phyloP scores from a whole-genome alignment of 768 basidiomycete species.

The Suillus placidus region DNA sequence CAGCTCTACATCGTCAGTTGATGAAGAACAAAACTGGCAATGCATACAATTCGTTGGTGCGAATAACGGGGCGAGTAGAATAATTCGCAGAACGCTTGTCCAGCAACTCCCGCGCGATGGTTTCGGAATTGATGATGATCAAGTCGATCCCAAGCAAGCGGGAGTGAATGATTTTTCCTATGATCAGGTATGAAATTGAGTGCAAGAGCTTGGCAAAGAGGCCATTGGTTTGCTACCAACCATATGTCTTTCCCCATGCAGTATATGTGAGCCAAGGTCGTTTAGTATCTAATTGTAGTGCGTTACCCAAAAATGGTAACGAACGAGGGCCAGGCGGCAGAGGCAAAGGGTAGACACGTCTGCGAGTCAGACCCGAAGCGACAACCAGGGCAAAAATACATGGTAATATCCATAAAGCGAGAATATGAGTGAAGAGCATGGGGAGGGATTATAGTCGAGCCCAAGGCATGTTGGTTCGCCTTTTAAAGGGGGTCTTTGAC shows the following conservation, averaged over 20 bases:
- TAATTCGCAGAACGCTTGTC: constrained; percentile 7
- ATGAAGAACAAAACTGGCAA: not conserved
- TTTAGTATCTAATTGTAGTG: constrained; percentile 15
- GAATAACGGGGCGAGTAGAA: not conserved
- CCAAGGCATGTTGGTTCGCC: too few species aligned
- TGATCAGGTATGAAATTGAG: too few species aligned
- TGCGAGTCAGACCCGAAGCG: not conserved
- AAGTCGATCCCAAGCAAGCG: constrained; percentile 1
- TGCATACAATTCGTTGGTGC: constrained; percentile 5
- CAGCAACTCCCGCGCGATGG: not conserved
- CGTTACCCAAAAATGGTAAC: constrained; percentile 15
- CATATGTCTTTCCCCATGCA: constrained; percentile 24
- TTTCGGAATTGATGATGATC: constrained; percentile 7
- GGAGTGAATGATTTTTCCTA: constrained; percentile 3
- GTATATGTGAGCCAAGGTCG: constrained; percentile 23
- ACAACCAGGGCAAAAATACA: not conserved
- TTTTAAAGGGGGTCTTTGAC: not conserved
- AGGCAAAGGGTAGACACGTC: constrained; percentile 2
- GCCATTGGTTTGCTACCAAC: constrained; percentile 7
- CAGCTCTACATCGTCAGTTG: constrained; percentile 1
- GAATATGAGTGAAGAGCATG: too few species aligned
- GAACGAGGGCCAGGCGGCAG: constrained; percentile 18
- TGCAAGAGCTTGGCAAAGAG: not conserved
- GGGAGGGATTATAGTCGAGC: too few species aligned
- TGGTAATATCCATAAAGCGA: too few species aligned